These are phyloP conservation scores for Amphirosellinia nigrospora DNA, from an alignment of 495 filamentous ascomycete genomes.

Conservation along the genomic window DNA sequence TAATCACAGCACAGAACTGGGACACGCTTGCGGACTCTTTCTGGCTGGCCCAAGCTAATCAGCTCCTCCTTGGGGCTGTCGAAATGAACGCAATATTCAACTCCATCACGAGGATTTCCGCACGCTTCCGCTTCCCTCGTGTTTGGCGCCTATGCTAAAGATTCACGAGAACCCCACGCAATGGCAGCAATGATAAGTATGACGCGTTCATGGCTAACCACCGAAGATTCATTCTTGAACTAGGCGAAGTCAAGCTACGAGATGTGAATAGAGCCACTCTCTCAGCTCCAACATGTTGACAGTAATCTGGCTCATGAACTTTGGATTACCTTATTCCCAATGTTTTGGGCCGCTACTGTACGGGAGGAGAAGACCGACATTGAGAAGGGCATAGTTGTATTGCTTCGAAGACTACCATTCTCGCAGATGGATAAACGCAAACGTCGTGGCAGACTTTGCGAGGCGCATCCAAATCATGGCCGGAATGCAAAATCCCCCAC, in stretches of 20 bases:
- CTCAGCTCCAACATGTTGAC: conserved; percentile 94
- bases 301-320: conserved; percentile 77
- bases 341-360: conserved; percentile 87
- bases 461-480: conserved; percentile 78
- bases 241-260: conserved; percentile 81
- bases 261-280: conserved; percentile 89
- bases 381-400: conserved; percentile 81
- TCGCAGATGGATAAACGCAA: conserved; percentile 92
- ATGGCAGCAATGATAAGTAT: conserved; percentile 82
- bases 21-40: conserved; percentile 92
- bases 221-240: conserved; percentile 77
- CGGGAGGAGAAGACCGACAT: conserved; percentile 91
- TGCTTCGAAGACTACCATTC: conserved; percentile 93
- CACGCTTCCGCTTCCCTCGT: conserved; percentile 69
- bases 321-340: conserved; percentile 89
- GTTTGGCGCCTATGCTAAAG: conserved; percentile 72
- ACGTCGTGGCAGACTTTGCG: conserved; percentile 89
- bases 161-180: conserved; percentile 69
- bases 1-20: conserved; percentile 95
- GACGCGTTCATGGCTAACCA: conserved; percentile 80
- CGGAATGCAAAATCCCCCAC: conserved; percentile 90
- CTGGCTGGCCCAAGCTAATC: conserved; percentile 93
- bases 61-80: conserved; percentile 86
- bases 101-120: conserved; percentile 85
- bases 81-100: conserved; percentile 78